phyloP scores from a whole-genome alignment of 1,284 basidiomycete species.

The Cronartium ribicola region DNA sequence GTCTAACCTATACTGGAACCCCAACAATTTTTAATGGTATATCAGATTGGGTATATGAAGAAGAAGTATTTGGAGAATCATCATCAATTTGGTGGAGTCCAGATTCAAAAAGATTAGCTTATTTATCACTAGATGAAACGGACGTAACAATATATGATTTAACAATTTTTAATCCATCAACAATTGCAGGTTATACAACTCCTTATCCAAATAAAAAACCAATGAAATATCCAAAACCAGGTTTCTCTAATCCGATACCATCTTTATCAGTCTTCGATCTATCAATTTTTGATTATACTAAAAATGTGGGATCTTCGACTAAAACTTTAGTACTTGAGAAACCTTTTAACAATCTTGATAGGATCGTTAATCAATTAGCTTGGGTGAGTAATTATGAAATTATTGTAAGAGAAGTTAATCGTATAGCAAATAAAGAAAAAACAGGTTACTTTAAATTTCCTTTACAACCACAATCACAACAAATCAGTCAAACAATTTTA shows the following conservation, averaged over 20 bases:
- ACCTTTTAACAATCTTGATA: constrained; percentile 61
- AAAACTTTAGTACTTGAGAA: constrained; percentile 65
- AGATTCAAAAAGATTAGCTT: constrained; percentile 72
- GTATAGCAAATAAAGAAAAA: constrained; percentile 70
- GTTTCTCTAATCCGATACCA: constrained; percentile 81
- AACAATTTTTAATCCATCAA: constrained; percentile 78
- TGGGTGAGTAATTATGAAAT: constrained; percentile 77
- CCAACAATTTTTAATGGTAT: constrained; percentile 85
- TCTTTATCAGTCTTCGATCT: constrained; percentile 78
- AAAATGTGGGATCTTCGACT: constrained; percentile 53
- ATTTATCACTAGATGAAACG: constrained; percentile 81
- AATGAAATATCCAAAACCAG: constrained; percentile 84
- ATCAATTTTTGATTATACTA: constrained; percentile 52
- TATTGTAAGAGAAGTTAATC: constrained; percentile 78
- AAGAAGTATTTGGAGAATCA: constrained; percentile 64
- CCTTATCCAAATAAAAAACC: constrained; percentile 72
- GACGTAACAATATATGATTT: constrained; percentile 77
- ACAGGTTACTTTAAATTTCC: constrained; percentile 69
- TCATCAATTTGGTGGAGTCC: constrained; percentile 88
- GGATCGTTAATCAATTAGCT: constrained; percentile 72
- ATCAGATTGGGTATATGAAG: constrained; percentile 66
- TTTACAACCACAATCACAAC: constrained; percentile 34
- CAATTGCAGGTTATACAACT: constrained; percentile 62
- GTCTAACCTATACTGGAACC: constrained; percentile 76
- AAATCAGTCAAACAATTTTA: constrained; percentile 42